These are phyloP conservation scores for Spongispora temasekensis DNA, from an alignment of 1,284 basidiomycete species.

Conservation along the genomic window DNA sequence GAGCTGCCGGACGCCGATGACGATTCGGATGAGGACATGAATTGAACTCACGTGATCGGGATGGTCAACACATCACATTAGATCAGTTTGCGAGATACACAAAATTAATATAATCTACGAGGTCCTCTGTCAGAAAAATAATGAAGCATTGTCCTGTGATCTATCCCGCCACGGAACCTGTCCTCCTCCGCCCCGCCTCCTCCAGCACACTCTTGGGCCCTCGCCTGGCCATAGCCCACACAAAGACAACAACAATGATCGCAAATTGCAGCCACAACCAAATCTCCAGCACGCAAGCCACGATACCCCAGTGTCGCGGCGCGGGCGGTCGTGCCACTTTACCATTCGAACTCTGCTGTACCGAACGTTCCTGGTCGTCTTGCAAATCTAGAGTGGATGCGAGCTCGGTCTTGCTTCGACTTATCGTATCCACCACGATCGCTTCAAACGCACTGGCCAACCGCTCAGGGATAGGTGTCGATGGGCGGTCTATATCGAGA, in stretches of 20 bases:
- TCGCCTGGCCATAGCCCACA: constrained; percentile 74
- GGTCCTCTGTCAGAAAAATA: constrained; percentile 12
- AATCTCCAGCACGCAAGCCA: constrained; percentile 59
- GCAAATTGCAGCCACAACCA: constrained; percentile 82
- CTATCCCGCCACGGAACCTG: constrained; percentile 20
- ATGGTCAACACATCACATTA: constrained; percentile 23
- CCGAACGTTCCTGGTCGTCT: constrained; percentile 12
- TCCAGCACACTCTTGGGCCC: constrained; percentile 69
- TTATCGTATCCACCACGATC: constrained; percentile 46
- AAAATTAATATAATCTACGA: constrained; percentile 29
- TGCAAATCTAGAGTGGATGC: constrained; percentile 11
- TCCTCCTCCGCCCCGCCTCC: constrained; percentile 49
- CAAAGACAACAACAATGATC: constrained; percentile 69
- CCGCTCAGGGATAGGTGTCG: constrained; percentile 39
- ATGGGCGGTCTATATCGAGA: constrained; percentile 21
- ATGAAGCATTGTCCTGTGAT: not conserved
- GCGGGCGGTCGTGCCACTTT: constrained; percentile 7
- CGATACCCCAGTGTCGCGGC: constrained; percentile 39
- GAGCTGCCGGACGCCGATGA: constrained; percentile 16
- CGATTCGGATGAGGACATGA: not conserved
- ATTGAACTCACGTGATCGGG: not conserved
- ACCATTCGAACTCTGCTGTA: not conserved
- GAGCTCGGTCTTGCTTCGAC: constrained; percentile 18
- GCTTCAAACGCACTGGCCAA: constrained; percentile 42
- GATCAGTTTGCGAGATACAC: constrained; percentile 18